phyloP scores from a whole-genome alignment of 163 green algal species.

The Scenedesmus sp. region DNA sequence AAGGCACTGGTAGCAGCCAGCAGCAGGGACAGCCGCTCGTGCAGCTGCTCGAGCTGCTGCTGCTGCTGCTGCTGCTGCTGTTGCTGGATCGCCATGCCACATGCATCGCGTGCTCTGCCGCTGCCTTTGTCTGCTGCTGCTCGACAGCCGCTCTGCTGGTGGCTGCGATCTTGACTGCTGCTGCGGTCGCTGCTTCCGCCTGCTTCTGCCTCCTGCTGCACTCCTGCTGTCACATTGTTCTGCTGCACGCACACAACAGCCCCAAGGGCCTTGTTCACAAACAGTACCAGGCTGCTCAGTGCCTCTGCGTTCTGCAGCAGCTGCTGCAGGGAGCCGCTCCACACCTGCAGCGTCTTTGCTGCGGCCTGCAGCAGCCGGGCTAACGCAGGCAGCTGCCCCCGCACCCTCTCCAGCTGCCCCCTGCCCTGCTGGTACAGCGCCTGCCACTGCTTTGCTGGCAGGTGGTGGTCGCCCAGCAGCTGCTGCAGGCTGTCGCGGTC shows the following conservation, averaged over 20 bases:
- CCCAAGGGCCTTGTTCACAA: neutral
- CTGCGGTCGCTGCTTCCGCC: neutral
- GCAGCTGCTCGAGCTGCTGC: neutral
- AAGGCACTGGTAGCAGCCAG: neutral
- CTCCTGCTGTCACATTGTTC: neutral
- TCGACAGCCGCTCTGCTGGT: neutral
- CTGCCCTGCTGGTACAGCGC: neutral
- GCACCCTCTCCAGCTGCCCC: neutral
- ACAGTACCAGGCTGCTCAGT: neutral
- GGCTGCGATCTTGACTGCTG: neutral
- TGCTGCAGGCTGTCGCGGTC: neutral
- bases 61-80: neutral
- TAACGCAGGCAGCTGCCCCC: neutral
- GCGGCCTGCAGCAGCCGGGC: neutral
- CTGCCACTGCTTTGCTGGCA: neutral
- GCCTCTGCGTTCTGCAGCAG: neutral
- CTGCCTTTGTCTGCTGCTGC: neutral
- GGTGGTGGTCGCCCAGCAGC: neutral
- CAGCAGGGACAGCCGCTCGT: neutral
- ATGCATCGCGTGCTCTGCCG: neutral
- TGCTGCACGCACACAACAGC: neutral
- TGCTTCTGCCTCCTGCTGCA: neutral
- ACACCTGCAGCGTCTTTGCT: neutral
- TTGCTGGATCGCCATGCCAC: neutral
- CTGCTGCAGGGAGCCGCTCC: neutral